phyloP scores from a whole-genome alignment of 2,329 filamentous ascomycete genomes.

The Bipolaris gigantea region DNA sequence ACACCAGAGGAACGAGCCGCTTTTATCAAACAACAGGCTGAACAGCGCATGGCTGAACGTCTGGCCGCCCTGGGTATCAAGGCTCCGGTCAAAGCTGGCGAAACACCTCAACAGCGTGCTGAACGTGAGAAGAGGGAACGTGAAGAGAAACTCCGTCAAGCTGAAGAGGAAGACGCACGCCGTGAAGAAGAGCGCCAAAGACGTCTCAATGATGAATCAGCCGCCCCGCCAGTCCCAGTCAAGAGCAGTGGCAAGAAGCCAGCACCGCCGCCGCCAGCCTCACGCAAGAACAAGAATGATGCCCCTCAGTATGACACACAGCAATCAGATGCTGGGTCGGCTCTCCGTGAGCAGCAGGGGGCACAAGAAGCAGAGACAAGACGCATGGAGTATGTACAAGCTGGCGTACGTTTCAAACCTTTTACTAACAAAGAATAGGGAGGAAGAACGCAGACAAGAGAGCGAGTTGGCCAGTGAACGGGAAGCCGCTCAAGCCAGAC shows the following conservation, averaged over 20 bases:
- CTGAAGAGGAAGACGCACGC: conserved; percentile 90
- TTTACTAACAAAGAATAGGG: conserved; percentile 55
- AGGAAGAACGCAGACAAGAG: conserved; percentile 73
- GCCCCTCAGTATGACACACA: conserved; percentile 59
- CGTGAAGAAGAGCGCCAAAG: conserved; percentile 86
- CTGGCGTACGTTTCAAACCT: neutral
- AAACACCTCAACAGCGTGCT: conserved; percentile 78
- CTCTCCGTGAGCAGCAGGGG: conserved; percentile 69
- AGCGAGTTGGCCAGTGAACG: conserved; percentile 79
- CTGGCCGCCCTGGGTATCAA: conserved; percentile 92
- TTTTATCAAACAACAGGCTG: conserved; percentile 95
- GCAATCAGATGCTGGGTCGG: conserved; percentile 57
- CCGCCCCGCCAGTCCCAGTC: conserved; percentile 59
- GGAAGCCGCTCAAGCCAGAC: conserved; percentile 76
- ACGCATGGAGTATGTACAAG: conserved; percentile 75
- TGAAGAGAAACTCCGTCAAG: conserved; percentile 82
- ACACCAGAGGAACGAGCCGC: conserved; percentile 92
- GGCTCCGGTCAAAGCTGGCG: conserved; percentile 74
- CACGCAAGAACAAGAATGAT: conserved; percentile 68
- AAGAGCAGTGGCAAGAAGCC: conserved; percentile 54
- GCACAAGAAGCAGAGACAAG: conserved; percentile 73
- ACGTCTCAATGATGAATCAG: conserved; percentile 76
- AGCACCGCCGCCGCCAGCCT: conserved; percentile 70
- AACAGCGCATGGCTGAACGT: conserved; percentile 94
- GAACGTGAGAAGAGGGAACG: conserved; percentile 88